A percentile compares a stretch with the other conserved stretches of the same genome.
Evolutionary conservation across 352 stramenopile genomes (phyloP).

Genomic region (Pythium insidiosum): DNA sequence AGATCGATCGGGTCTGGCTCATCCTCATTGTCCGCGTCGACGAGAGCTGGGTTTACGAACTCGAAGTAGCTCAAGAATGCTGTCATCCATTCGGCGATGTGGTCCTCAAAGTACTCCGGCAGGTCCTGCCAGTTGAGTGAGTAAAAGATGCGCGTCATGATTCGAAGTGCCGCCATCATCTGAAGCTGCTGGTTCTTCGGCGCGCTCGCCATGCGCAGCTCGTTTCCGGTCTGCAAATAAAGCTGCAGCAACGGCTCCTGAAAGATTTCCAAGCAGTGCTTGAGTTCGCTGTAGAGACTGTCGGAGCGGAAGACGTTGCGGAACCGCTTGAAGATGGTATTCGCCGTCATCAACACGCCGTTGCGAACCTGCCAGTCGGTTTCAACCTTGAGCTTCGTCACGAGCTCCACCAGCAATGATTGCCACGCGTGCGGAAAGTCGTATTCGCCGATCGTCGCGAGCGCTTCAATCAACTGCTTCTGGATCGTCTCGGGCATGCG

Average conservation of each 20-base stretch:
- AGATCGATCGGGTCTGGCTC: slow-evolving; percentile 89
- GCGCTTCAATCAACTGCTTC: slow-evolving; percentile 94
- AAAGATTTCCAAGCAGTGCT: slow-evolving; percentile 93
- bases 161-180: slow-evolving; percentile 80
- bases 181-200: slow-evolving; percentile 44
- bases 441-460: slow-evolving; percentile 94
- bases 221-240: slow-evolving; percentile 62
- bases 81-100: slow-evolving; percentile 95
- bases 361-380: slow-evolving; percentile 90
- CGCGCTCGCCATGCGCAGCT: slow-evolving; percentile 30
- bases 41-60: slow-evolving; percentile 91
- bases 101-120: slow-evolving; percentile 98
- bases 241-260: slow-evolving; percentile 61
- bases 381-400: slow-evolving; percentile 88
- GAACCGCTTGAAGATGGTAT: slow-evolving; percentile 98
- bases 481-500: slow-evolving; percentile 90
- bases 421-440: slow-evolving; percentile 98
- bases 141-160: slow-evolving; percentile 97
- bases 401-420: slow-evolving; percentile 91
- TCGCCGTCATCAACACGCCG: slow-evolving; percentile 96
- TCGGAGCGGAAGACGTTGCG: slow-evolving; percentile 96
- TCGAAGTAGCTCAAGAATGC: slow-evolving; percentile 93
- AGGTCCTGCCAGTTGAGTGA: slow-evolving; percentile 98
- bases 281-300: slow-evolving; percentile 91
- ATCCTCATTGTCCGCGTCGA: slow-evolving; percentile 90